Evolutionary conservation across 495 filamentous ascomycete species (phyloP).

Genomic region (Penicillium pulvis): DNA sequence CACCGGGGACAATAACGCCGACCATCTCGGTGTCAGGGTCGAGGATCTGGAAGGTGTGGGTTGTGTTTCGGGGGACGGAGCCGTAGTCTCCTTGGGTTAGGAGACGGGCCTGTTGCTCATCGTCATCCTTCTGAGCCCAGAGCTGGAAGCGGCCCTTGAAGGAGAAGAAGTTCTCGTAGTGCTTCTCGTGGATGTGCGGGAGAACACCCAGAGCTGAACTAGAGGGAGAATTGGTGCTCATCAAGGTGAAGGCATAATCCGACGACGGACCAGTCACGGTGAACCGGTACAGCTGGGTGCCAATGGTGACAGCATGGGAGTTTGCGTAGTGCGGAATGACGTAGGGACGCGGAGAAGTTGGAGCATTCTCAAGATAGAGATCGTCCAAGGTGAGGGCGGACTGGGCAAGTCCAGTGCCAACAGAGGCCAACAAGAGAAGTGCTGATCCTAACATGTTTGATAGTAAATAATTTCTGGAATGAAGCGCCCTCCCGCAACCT

Average conservation of each 20-base stretch:
- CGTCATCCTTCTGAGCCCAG: conserved; percentile 40
- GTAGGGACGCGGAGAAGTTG: conserved; percentile 31
- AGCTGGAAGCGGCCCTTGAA: conserved; percentile 48
- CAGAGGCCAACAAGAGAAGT: conserved; percentile 15
- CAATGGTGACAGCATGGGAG: conserved; percentile 32
- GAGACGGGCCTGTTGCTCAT: conserved; percentile 36
- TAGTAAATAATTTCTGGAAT: neutral
- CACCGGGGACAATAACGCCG: conserved; percentile 46
- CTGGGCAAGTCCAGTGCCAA: conserved; percentile 15
- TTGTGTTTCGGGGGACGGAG: conserved; percentile 41
- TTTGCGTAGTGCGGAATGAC: conserved; percentile 35
- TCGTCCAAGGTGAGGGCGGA: conserved; percentile 20
- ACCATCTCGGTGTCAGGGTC: conserved; percentile 50
- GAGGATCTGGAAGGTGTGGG: conserved; percentile 48
- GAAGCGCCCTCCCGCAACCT: neutral
- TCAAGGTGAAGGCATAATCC: conserved; percentile 40
- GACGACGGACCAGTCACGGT: conserved; percentile 46
- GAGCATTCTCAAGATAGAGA: conserved; percentile 31
- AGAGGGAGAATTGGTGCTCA: conserved; percentile 42
- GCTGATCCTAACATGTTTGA: conserved; percentile 18
- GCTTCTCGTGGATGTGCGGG: conserved; percentile 43
- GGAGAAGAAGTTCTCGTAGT: conserved; percentile 51
- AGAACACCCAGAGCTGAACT: conserved; percentile 35
- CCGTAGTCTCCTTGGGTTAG: conserved; percentile 44
- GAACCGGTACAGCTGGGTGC: conserved; percentile 34